A percentile compares a stretch with the other conserved stretches of the same genome.
Conservation (phyloP, 176 grass and related monocot species). For the Zoysia japonica region DNA sequence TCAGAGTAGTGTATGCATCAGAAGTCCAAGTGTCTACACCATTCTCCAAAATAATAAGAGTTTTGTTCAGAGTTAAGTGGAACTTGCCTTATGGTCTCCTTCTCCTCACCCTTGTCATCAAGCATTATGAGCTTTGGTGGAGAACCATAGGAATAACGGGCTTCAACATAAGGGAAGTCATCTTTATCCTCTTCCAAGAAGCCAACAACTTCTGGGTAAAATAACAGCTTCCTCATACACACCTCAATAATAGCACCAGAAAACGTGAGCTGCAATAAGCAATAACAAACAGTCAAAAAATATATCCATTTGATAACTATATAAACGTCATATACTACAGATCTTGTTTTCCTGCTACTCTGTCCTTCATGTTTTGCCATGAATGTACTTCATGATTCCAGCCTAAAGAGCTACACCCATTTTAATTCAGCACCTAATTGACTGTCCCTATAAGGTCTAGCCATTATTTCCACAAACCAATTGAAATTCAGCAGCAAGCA, state of each 20-base stretch:
- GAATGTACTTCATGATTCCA: conserved; percentile 21
- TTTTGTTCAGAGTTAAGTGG: conserved; percentile 5
- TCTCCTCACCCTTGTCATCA: conserved; percentile 68
- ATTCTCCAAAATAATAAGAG: background rate
- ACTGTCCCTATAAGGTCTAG: background rate
- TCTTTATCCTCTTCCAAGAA: conserved; percentile 94
- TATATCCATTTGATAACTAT: conserved; percentile 15
- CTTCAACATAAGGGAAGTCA: conserved; percentile 73
- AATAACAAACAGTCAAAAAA: conserved; percentile 32
- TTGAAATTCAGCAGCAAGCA: background rate
- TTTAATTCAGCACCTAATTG: background rate
- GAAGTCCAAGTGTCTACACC: conserved; percentile 3
- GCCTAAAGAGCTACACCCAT: conserved; percentile 12
- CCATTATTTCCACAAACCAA: background rate
- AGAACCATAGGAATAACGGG: conserved; percentile 76
- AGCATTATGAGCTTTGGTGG: conserved; percentile 99
- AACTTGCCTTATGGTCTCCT: conserved; percentile 86
- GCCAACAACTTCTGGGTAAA: conserved; percentile 91
- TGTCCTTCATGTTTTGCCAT: background rate
- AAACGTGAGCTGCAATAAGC: conserved; percentile 64
- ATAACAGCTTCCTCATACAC: conserved; percentile 95
- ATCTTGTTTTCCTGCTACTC: background rate
- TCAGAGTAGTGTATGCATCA: background rate
- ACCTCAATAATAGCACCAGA: conserved; percentile 94
- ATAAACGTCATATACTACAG: background rate